phyloP scores from a whole-genome alignment of 164 flowering plant genomes.

The Platanus orientalis region DNA sequence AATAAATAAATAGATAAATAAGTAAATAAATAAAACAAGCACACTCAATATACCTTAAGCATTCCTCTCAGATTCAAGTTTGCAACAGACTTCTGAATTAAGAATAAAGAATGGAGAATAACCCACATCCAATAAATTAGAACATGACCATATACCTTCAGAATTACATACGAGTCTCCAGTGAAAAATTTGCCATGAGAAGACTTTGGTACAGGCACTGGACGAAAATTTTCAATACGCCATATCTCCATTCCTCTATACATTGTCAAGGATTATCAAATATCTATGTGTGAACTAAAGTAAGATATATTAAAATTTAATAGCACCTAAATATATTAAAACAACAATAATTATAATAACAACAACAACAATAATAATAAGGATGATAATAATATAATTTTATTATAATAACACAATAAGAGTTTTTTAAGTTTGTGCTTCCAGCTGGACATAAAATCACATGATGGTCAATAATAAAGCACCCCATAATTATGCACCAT shows the following conservation, averaged over 20 bases:
- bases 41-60: background rate
- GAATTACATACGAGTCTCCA: conserved; percentile 88
- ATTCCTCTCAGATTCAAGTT: background rate
- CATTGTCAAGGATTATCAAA: conserved; percentile 52
- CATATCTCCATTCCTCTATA: conserved; percentile 94
- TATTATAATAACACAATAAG: background rate
- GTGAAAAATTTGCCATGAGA: conserved; percentile 87
- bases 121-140: background rate
- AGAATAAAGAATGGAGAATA: too few species aligned
- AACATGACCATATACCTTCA: conserved; percentile 51
- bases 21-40: too few species aligned
- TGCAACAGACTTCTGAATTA: background rate
- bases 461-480: too few species aligned
- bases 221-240: conserved; percentile 87
- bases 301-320: background rate
- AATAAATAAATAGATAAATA: too few species aligned
- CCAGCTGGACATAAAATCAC: too few species aligned
- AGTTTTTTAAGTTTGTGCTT: too few species aligned
- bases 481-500: too few species aligned
- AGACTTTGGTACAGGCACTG: conserved; percentile 64
- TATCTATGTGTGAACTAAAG: background rate
- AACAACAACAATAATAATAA: background rate
- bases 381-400: background rate
- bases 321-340: background rate
- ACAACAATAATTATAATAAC: background rate